phyloP scores from a whole-genome alignment of 108 stramenopile genomes.

The Craspedostauros australis region DNA sequence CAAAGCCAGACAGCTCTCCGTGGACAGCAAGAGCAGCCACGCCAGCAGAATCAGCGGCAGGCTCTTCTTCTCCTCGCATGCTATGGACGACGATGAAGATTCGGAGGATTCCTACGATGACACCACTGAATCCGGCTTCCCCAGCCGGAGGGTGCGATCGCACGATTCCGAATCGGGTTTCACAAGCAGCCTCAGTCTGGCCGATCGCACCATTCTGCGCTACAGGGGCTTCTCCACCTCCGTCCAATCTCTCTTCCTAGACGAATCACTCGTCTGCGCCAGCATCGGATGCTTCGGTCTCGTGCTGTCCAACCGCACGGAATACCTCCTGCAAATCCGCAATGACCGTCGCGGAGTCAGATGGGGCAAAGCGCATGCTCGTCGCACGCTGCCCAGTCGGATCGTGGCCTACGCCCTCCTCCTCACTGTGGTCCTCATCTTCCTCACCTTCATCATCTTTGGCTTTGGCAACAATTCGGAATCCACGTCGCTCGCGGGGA shows the following conservation, averaged over 20 bases:
- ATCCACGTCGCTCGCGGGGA: constrained; percentile 1
- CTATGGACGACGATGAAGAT: constrained; percentile 22
- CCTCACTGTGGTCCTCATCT: constrained; percentile 43
- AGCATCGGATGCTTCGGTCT: constrained; percentile 77
- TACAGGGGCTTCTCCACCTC: constrained; percentile 76
- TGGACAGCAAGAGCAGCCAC: background rate
- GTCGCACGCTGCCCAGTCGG: constrained; percentile 30
- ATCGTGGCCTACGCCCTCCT: constrained; percentile 53
- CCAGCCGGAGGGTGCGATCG: no score
- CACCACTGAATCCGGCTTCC: no score
- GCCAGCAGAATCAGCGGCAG: background rate
- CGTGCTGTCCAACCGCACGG: constrained; percentile 63
- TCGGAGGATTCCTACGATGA: constrained; percentile 33
- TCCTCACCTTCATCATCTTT: constrained; percentile 55
- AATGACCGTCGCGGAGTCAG: constrained; percentile 57
- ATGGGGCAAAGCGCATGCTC: constrained; percentile 33
- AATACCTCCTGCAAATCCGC: constrained; percentile 67
- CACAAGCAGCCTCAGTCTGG: no score
- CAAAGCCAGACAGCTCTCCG: no score
- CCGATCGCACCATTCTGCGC: constrained; percentile 32
- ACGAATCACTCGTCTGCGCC: constrained; percentile 78
- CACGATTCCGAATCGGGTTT: no score
- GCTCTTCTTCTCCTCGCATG: constrained; percentile 25
- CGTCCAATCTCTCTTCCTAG: constrained; percentile 69
- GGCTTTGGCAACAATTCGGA: constrained; percentile 58